Evolutionary conservation across 192 early-diverging fungal species (phyloP).

Genomic region (Chytriomyces hyalinus): DNA sequence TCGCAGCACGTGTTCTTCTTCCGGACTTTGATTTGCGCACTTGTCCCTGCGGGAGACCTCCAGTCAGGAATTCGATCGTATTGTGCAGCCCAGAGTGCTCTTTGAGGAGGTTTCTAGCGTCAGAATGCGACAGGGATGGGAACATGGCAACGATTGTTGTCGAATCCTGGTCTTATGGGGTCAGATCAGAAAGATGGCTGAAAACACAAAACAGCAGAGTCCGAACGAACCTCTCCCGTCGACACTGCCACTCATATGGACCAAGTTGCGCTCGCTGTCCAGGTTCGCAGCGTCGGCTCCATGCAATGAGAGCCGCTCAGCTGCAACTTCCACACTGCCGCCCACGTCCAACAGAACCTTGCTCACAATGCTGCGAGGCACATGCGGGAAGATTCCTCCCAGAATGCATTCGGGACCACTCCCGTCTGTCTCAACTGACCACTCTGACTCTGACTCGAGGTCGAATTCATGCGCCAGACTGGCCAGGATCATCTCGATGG

Average conservation of each 20-base stretch:
- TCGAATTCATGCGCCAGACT: slow-evolving; percentile 1
- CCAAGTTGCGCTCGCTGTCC: neutral
- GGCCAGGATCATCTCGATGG: slow-evolving; percentile 22
- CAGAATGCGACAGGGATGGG: neutral
- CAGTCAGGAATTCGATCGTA: slow-evolving; percentile 30
- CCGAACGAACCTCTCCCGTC: slow-evolving; percentile 2
- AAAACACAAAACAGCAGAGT: neutral
- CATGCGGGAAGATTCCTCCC: neutral
- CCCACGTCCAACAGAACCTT: neutral
- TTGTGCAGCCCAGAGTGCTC: slow-evolving; percentile 32
- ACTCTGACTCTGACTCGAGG: neutral
- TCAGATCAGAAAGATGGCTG: neutral
- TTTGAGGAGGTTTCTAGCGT: slow-evolving; percentile 15
- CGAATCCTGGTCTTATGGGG: slow-evolving; percentile 23
- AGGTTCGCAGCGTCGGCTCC: neutral
- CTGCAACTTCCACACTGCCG: slow-evolving; percentile 7
- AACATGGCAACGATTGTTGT: slow-evolving; percentile 25
- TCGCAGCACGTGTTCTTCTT: neutral
- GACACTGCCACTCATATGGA: neutral
- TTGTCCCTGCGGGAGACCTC: neutral
- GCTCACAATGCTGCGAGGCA: neutral
- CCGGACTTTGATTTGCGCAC: neutral
- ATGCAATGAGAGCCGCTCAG: slow-evolving; percentile 4
- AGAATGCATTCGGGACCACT: neutral
- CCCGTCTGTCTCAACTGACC: neutral